Evolutionary conservation across 2,329 filamentous ascomycete genomes (phyloP).

Genomic region (Microdochium bolleyi): DNA sequence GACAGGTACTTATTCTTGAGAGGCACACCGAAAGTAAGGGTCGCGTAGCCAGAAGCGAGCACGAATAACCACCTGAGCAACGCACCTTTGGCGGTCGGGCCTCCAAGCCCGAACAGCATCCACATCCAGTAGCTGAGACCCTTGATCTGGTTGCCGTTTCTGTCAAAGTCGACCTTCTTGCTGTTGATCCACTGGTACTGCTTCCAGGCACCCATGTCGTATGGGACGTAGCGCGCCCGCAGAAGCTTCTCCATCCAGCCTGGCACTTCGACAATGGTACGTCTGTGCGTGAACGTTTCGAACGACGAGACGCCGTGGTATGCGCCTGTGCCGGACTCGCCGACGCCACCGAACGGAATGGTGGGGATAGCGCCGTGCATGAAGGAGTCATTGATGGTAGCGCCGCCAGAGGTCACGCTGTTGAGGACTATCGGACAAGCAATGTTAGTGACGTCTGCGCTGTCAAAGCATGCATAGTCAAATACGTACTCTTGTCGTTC

Average conservation of each 20-base stretch:
- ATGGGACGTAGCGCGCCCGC: constrained; percentile 61
- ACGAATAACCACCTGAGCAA: constrained; percentile 43
- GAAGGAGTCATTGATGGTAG: constrained; percentile 57
- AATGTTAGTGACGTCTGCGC: neutral
- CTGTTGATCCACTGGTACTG: constrained; percentile 33
- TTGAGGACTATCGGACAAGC: constrained; percentile 40
- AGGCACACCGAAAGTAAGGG: constrained; percentile 12
- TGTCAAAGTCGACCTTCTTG: constrained; percentile 52
- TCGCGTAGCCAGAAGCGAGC: constrained; percentile 23
- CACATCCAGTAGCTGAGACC: constrained; percentile 47
- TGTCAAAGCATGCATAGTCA: neutral
- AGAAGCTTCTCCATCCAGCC: constrained; percentile 61
- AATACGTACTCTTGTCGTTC: constrained; percentile 58
- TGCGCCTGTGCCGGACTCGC: constrained; percentile 65
- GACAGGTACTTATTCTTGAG: constrained; percentile 16
- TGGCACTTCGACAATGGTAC: constrained; percentile 52
- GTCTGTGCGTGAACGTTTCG: constrained; percentile 42
- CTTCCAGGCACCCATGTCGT: constrained; percentile 35
- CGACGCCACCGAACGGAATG: constrained; percentile 76
- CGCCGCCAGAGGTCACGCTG: constrained; percentile 59
- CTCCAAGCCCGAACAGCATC: constrained; percentile 43
- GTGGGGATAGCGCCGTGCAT: constrained; percentile 65
- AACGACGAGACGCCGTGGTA: constrained; percentile 74
- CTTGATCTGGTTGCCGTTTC: constrained; percentile 42
- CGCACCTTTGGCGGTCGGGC: constrained; percentile 37